Evolutionary conservation across 805 yeast species (phyloP).

Genomic region (Kodamaea sagamina): DNA sequence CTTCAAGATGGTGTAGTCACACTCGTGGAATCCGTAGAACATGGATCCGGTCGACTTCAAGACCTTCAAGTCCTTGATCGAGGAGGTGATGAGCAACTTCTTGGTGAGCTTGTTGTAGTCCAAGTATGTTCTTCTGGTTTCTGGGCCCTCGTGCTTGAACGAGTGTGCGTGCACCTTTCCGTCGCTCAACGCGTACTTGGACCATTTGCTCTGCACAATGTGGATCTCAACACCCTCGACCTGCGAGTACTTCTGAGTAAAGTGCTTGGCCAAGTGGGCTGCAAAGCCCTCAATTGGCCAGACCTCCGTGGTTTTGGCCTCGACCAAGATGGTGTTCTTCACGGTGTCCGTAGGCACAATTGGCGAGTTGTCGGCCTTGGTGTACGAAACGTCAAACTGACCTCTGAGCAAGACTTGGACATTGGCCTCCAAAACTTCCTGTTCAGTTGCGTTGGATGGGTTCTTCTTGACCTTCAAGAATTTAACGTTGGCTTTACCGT

Average conservation of each 20-base stretch:
- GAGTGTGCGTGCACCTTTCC: slow-evolving; percentile 84
- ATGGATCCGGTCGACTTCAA: slow-evolving; percentile 90
- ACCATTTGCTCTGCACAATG: slow-evolving; percentile 78
- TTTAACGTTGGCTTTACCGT: slow-evolving; percentile 93
- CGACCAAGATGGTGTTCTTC: slow-evolving; percentile 81
- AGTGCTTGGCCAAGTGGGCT: slow-evolving; percentile 79
- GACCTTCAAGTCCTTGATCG: slow-evolving; percentile 77
- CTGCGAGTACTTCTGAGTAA: slow-evolving; percentile 73
- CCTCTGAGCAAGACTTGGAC: slow-evolving; percentile 77
- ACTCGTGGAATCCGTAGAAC: slow-evolving; percentile 83
- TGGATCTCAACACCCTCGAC: slow-evolving; percentile 69
- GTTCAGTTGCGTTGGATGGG: slow-evolving; percentile 67
- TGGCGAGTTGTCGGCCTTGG: slow-evolving; percentile 83
- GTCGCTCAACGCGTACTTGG: slow-evolving; percentile 62
- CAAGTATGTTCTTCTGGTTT: slow-evolving; percentile 63
- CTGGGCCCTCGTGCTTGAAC: slow-evolving; percentile 82
- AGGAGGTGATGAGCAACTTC: slow-evolving; percentile 61
- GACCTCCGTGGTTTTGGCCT: slow-evolving; percentile 79
- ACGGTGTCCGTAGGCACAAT: slow-evolving; percentile 94
- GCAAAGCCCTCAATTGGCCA: slow-evolving; percentile 93
- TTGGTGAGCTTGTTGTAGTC: slow-evolving; percentile 51
- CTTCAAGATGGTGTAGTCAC: slow-evolving; percentile 85
- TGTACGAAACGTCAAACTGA: slow-evolving; percentile 75
- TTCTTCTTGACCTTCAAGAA: slow-evolving; percentile 86
- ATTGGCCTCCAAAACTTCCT: slow-evolving; percentile 84